phyloP scores from a whole-genome alignment of 2,329 filamentous ascomycete genomes.

The Scytalidium lignicola region DNA sequence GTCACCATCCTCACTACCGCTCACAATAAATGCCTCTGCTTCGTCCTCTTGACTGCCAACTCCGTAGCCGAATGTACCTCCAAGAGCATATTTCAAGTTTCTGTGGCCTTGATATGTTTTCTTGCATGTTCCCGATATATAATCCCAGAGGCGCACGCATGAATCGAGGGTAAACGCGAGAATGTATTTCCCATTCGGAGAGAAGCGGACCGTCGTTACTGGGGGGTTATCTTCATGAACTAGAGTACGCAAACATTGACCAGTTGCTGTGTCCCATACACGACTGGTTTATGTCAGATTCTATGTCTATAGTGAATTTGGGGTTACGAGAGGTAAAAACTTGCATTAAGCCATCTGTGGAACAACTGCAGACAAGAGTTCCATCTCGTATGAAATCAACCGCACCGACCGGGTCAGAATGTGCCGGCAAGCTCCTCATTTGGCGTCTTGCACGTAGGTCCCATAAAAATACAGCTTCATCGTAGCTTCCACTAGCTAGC shows the following conservation, averaged over 20 bases:
- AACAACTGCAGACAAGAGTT: conserved; percentile 86
- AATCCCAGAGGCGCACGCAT: conserved; percentile 90
- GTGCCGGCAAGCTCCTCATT: conserved; percentile 88
- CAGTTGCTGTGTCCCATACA: conserved; percentile 93
- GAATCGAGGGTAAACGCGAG: conserved; percentile 89
- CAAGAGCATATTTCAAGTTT: conserved; percentile 81
- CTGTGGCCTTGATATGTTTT: conserved; percentile 96
- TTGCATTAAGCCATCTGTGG: conserved; percentile 82
- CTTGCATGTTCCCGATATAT: conserved; percentile 82
- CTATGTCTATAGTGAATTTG: conserved; percentile 1
- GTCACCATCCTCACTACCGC: conserved; percentile 82
- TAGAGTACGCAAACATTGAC: conserved; percentile 89
- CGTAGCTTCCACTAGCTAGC: conserved; percentile 89
- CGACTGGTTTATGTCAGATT: conserved; percentile 43
- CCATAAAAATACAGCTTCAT: conserved; percentile 96
- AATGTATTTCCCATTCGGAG: conserved; percentile 89
- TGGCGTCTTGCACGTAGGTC: conserved; percentile 82
- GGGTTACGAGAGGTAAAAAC: conserved; percentile 25
- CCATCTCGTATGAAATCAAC: conserved; percentile 93
- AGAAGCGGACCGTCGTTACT: conserved; percentile 85
- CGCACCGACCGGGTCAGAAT: conserved; percentile 89
- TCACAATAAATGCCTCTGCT: conserved; percentile 59
- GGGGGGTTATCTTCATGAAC: conserved; percentile 95
- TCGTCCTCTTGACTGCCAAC: conserved; percentile 21
- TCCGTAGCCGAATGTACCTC: conserved; percentile 74